These are phyloP conservation scores for Rhodotorula graminis DNA, from an alignment of 768 basidiomycete genomes.

Conservation along the genomic window DNA sequence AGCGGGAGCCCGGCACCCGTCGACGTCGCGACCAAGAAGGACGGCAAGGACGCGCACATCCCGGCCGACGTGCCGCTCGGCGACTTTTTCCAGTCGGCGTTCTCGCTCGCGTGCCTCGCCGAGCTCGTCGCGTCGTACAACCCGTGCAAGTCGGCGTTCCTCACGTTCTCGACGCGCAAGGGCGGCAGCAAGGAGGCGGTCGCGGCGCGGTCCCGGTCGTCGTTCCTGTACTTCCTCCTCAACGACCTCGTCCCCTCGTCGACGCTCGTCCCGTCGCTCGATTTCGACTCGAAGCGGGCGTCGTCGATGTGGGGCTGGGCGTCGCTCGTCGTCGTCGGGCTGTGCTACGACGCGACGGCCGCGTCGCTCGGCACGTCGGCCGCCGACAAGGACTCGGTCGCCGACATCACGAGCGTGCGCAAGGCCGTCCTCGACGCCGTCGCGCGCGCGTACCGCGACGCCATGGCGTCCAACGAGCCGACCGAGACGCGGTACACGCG, in stretches of 20 bases:
- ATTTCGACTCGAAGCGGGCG: slow-evolving; percentile 40
- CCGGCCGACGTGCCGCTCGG: slow-evolving; percentile 33
- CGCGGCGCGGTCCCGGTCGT: slow-evolving; percentile 56
- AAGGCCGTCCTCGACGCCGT: slow-evolving; percentile 87
- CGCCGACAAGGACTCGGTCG: slow-evolving; percentile 62
- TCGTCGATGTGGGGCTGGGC: slow-evolving; percentile 49
- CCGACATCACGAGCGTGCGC: slow-evolving; percentile 78
- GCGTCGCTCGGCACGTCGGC: slow-evolving; percentile 46
- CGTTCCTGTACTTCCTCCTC: slow-evolving; percentile 73
- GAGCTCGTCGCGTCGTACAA: slow-evolving; percentile 92
- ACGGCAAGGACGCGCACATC: slow-evolving; percentile 22
- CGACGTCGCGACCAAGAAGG: slow-evolving; percentile 30
- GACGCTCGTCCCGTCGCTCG: slow-evolving; percentile 54
- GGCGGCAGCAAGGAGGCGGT: slow-evolving; percentile 46
- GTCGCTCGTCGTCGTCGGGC: slow-evolving; percentile 73
- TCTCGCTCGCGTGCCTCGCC: slow-evolving; percentile 84
- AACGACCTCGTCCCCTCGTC: slow-evolving; percentile 75
- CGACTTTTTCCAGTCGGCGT: slow-evolving; percentile 47
- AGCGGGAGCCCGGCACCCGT: slow-evolving; percentile 8
- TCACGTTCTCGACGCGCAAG: slow-evolving; percentile 55
- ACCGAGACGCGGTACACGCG: slow-evolving; percentile 76
- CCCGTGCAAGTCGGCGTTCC: slow-evolving; percentile 77
- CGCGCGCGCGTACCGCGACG: slow-evolving; percentile 78
- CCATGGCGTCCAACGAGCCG: slow-evolving; percentile 54
- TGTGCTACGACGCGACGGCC: slow-evolving; percentile 76